These are phyloP conservation scores for Prunella vulgaris DNA, from an alignment of 257 asterid genomes.

Conservation along the genomic window DNA sequence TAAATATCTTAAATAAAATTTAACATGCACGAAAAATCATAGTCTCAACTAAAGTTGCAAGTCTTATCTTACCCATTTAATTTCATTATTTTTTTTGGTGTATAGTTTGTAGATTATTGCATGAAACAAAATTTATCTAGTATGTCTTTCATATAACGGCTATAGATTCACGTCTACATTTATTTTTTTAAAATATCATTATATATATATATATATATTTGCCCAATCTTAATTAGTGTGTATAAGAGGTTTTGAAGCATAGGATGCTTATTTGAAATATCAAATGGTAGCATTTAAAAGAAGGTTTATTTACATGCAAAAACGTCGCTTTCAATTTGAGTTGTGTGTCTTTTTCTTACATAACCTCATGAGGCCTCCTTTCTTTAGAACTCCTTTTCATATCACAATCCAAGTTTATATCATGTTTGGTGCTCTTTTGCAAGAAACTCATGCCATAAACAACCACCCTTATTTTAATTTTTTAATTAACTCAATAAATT, in stretches of 20 bases:
- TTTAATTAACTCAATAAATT: not conserved
- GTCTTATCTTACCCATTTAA: no score
- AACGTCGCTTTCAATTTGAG: slow-evolving; percentile 21
- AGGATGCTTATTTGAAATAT: not conserved
- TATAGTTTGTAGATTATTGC: no score
- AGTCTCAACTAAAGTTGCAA: no score
- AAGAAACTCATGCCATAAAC: slow-evolving; percentile 5
- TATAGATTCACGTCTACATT: no score
- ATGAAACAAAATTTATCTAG: no score
- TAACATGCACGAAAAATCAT: no score
- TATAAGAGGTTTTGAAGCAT: not conserved
- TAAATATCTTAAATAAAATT: no score
- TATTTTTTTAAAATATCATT: no score
- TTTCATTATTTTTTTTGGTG: no score
- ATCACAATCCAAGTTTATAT: slow-evolving; percentile 17
- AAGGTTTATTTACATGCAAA: not conserved
- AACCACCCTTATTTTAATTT: not conserved
- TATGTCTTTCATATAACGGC: no score
- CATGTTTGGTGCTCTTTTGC: slow-evolving; percentile 23
- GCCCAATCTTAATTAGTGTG: not conserved
- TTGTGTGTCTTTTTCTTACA: slow-evolving; percentile 22
- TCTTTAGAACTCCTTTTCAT: slow-evolving; percentile 16
- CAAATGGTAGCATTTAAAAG: not conserved
- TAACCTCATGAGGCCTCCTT: slow-evolving; percentile 8
- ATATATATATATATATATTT: no score